Evolutionary conservation across 78 protist species (phyloP).

Genomic region (Dictyostelium firmibasis): DNA sequence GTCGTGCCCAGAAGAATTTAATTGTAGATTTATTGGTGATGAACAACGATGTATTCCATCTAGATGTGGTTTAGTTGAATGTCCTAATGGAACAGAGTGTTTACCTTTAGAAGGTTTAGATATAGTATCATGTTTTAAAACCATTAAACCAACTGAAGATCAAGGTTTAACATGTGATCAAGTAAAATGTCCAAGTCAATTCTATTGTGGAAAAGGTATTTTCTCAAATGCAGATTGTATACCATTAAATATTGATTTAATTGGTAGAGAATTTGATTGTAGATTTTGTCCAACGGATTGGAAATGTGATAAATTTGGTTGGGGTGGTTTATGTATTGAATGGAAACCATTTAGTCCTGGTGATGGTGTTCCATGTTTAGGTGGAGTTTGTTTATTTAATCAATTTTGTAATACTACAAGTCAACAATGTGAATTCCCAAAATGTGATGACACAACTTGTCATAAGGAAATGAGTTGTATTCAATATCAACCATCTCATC

Average conservation of each 20-base stretch:
- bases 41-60: background rate
- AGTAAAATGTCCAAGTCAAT: background rate
- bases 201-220: conserved; percentile 25
- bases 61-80: background rate
- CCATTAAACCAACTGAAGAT: background rate
- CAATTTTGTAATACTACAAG: conserved; percentile 21
- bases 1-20: background rate
- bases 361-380: conserved; percentile 11
- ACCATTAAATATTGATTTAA: conserved; percentile 2
- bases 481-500: conserved; percentile 43
- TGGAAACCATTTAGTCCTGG: background rate
- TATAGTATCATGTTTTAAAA: conserved; percentile 20
- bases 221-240: conserved; percentile 50
- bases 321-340: conserved; percentile 62
- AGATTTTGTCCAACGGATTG: background rate
- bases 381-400: conserved; percentile 5
- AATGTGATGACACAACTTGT: background rate
- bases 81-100: conserved; percentile 16
- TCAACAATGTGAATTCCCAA: conserved; percentile 19
- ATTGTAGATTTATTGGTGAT: conserved; percentile 7
- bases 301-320: conserved; percentile 59
- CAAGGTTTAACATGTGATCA: background rate
- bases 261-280: conserved; percentile 2
- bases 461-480: conserved; percentile 4
- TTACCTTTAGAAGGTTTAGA: background rate